These are phyloP conservation scores for Sugiyamaella valdiviana DNA, from an alignment of 805 yeast species.

Conservation along the genomic window DNA sequence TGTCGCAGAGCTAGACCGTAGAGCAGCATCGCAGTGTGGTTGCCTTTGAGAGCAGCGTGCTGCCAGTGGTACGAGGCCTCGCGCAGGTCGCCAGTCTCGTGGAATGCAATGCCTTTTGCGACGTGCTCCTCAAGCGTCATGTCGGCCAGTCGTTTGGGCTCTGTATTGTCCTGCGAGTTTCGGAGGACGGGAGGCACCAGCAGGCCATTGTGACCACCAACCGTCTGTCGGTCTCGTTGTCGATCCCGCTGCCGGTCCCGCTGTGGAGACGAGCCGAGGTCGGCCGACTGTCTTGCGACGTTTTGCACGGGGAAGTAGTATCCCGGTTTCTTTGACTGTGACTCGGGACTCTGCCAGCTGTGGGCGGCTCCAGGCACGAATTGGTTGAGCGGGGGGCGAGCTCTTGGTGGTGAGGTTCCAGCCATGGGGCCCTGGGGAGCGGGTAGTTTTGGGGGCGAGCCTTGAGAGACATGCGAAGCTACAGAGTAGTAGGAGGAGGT, in stretches of 20 bases:
- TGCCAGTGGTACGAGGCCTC: slow-evolving; percentile 67
- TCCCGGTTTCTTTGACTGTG: no score
- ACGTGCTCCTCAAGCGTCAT: slow-evolving; percentile 28
- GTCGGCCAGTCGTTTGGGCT: slow-evolving; percentile 16
- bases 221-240: not conserved
- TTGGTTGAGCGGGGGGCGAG: not conserved
- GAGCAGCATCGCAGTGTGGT: slow-evolving; percentile 58
- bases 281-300: no score
- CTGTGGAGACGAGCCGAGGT: no score
- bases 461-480: not conserved
- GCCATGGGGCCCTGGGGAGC: not conserved
- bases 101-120: slow-evolving; percentile 32
- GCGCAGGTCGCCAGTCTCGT: slow-evolving; percentile 53
- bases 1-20: slow-evolving; percentile 61
- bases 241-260: no score
- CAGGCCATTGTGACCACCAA: not conserved
- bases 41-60: slow-evolving; percentile 56
- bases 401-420: not conserved
- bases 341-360: not conserved
- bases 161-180: not conserved
- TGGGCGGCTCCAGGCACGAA: not conserved
- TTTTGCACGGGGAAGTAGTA: not conserved
- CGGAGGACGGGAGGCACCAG: not conserved
- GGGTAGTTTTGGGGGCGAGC: not conserved
- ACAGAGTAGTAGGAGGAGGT: not conserved